These are phyloP conservation scores for Zhuliangozyma parablackwelliae DNA, from an alignment of 1,139 yeast species.

Conservation along the genomic window DNA sequence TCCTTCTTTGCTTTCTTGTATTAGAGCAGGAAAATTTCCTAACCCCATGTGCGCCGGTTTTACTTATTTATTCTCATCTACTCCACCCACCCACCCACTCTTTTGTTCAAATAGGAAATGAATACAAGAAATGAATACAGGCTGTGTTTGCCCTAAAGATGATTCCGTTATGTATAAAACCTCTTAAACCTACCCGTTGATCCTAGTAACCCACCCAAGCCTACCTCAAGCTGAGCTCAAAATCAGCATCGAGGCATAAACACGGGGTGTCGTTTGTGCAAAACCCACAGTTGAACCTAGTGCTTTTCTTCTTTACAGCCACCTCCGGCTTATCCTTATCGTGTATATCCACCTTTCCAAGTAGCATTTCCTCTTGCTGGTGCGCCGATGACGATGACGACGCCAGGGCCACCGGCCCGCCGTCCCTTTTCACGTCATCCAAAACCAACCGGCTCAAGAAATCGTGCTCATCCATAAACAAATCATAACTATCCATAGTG, in stretches of 20 bases:
- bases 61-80: too few relatives aligned
- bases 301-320: conserved; percentile 8
- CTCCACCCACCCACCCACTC: too few relatives aligned
- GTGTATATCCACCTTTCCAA: conserved; percentile 13
- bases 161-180: too few relatives aligned
- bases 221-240: conserved; percentile 8
- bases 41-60: too few relatives aligned
- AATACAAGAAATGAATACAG: too few relatives aligned
- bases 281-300: conserved; percentile 34
- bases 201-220: too few relatives aligned
- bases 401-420: conserved; percentile 1
- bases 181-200: too few relatives aligned
- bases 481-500: conserved; percentile 8
- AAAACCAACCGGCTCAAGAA: conserved; percentile 12
- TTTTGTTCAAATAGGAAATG: too few relatives aligned
- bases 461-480: conserved; percentile 16
- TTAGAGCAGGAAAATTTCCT: not conserved
- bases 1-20: conserved; percentile 47
- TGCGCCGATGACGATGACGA: not conserved
- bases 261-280: conserved; percentile 40
- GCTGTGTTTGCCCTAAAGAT: too few relatives aligned
- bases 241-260: conserved; percentile 34
- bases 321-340: conserved; percentile 3
- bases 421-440: conserved; percentile 7
- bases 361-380: conserved; percentile 8